Percentiles rank a stretch among this genome's conserved stretches.
Conservation (phyloP, 257 asterid genomes). For the Hygrophila difformis region DNA sequence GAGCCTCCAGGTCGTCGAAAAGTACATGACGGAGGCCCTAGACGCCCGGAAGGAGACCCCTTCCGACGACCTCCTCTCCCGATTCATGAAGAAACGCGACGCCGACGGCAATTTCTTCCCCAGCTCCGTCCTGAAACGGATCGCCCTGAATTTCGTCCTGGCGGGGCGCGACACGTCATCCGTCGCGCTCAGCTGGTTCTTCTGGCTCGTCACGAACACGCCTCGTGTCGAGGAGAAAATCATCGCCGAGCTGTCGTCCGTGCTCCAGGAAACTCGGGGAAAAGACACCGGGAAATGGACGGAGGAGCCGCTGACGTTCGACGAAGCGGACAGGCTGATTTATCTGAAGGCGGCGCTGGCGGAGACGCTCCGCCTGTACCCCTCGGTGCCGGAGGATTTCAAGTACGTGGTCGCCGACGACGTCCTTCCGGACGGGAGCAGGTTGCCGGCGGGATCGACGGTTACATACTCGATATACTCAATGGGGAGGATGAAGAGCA, state of each 20-base stretch:
- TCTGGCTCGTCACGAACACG: slow-evolving; percentile 65
- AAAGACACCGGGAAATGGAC: slow-evolving; percentile 35
- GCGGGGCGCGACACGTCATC: slow-evolving; percentile 90
- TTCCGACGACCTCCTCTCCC: slow-evolving; percentile 61
- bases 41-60: slow-evolving; percentile 60
- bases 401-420: slow-evolving; percentile 64
- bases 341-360: slow-evolving; percentile 68
- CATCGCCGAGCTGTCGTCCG: slow-evolving; percentile 32
- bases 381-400: slow-evolving; percentile 79
- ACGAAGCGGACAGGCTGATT: slow-evolving; percentile 62
- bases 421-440: slow-evolving; percentile 62
- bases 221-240: slow-evolving; percentile 45
- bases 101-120: slow-evolving; percentile 44
- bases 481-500: slow-evolving; percentile 56
- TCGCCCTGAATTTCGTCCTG: slow-evolving; percentile 71
- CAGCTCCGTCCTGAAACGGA: slow-evolving; percentile 45
- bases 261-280: slow-evolving; percentile 43
- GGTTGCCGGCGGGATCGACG: slow-evolving; percentile 71
- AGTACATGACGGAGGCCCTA: slow-evolving; percentile 61
- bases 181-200: slow-evolving; percentile 87
- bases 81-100: slow-evolving; percentile 70
- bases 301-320: slow-evolving; percentile 68
- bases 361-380: slow-evolving; percentile 70
- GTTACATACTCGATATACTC: slow-evolving; percentile 78
- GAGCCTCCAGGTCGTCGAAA: slow-evolving; percentile 55